Evolutionary conservation across 257 asterid species (phyloP).

Genomic region (Linaria vulgaris): DNA sequence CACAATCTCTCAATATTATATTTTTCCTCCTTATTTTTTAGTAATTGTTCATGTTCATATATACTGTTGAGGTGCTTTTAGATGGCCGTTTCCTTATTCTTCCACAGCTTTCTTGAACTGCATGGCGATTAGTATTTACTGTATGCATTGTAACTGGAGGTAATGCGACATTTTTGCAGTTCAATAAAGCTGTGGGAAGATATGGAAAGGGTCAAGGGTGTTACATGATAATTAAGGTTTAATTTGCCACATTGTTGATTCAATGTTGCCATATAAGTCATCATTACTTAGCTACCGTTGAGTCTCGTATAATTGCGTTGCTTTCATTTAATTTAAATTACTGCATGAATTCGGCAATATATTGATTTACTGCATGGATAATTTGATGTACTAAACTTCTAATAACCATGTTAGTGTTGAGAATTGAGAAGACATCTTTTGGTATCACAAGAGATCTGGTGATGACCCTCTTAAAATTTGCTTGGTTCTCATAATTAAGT

Average conservation of each 20-base stretch:
- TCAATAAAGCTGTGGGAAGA: constrained; percentile 97
- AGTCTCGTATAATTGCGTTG: neutral
- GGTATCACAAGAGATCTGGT: no score
- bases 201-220: constrained; percentile 38
- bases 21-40: no score
- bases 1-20: neutral
- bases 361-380: neutral
- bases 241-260: no score
- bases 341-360: neutral
- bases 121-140: constrained; percentile 24
- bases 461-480: no score
- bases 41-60: no score
- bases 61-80: neutral
- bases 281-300: constrained; percentile 12
- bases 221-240: no score
- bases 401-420: no score
- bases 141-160: constrained; percentile 17
- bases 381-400: no score
- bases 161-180: constrained; percentile 38
- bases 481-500: no score
- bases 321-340: neutral
- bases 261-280: no score
- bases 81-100: constrained; percentile 63
- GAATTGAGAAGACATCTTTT: no score
- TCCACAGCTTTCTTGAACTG: constrained; percentile 99